phyloP scores from a whole-genome alignment of 345 rosid species.

The Microcos paniculata region DNA sequence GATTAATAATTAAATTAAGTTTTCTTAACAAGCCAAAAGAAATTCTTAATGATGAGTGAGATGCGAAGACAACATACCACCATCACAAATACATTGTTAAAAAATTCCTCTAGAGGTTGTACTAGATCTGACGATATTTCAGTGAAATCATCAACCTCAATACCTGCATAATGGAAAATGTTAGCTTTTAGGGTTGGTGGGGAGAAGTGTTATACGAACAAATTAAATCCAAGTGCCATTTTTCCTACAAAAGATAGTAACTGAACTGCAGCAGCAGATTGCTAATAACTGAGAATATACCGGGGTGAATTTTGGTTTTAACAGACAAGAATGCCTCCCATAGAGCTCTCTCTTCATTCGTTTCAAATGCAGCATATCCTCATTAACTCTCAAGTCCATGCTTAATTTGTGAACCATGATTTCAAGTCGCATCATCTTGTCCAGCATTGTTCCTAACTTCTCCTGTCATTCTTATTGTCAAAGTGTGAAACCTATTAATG shows the following conservation, averaged over 20 bases:
- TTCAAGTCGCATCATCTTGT: conserved; percentile 72
- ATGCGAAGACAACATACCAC: too few species aligned
- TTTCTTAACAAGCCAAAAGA: too few species aligned
- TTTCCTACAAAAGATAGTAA: background rate
- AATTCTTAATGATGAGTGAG: too few species aligned
- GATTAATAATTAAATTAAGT: too few species aligned
- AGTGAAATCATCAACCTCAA: conserved; percentile 65
- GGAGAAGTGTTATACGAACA: background rate
- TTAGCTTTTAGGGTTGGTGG: background rate
- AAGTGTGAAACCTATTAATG: conserved; percentile 13
- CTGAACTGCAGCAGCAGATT: background rate
- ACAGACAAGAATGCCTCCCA: conserved; percentile 58
- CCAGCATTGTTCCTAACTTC: conserved; percentile 93
- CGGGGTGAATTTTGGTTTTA: conserved; percentile 53
- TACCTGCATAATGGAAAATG: conserved; percentile 40
- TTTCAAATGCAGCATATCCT: conserved; percentile 60
- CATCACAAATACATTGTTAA: too few species aligned
- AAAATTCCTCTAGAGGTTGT: conserved; percentile 82
- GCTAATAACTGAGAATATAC: conserved; percentile 29
- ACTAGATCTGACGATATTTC: conserved; percentile 58
- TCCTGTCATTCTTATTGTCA: conserved; percentile 50
- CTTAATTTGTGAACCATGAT: conserved; percentile 54
- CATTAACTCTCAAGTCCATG: conserved; percentile 46
- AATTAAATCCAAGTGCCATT: background rate
- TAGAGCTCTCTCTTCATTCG: conserved; percentile 64